A percentile compares a stretch with the other conserved stretches of the same genome.
Conservation (phyloP, 2,329 filamentous ascomycete genomes). For the Aphanoascus verrucosus region DNA sequence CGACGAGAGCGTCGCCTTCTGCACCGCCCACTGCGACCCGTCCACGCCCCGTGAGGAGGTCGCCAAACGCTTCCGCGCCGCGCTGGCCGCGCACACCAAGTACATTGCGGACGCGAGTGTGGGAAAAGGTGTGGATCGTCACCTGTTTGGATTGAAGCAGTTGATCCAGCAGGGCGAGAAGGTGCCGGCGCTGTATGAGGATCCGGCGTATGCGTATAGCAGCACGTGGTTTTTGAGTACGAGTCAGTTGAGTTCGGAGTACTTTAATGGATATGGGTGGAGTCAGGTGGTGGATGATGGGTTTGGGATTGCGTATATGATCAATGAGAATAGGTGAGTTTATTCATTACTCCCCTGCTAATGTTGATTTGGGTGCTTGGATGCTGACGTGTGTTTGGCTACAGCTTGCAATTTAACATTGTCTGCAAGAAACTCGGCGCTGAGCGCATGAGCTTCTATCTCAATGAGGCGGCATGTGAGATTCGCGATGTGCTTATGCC, state of each 20-base stretch:
- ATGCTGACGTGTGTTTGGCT: slow-evolving; percentile 10
- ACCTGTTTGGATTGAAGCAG: slow-evolving; percentile 96
- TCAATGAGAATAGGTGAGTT: slow-evolving; percentile 84
- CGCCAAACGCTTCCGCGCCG: slow-evolving; percentile 67
- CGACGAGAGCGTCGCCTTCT: slow-evolving; percentile 84
- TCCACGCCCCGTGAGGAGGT: slow-evolving; percentile 52
- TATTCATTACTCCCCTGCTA: not conserved
- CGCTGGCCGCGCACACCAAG: slow-evolving; percentile 69
- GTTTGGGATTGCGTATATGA: slow-evolving; percentile 99
- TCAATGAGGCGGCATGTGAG: slow-evolving; percentile 86
- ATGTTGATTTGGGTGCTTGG: slow-evolving; percentile 4
- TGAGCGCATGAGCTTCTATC: slow-evolving; percentile 87
- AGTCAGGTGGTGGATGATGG: slow-evolving; percentile 93
- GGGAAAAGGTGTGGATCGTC: slow-evolving; percentile 86
- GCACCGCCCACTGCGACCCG: slow-evolving; percentile 69
- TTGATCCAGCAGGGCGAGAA: slow-evolving; percentile 70
- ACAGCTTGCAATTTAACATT: slow-evolving; percentile 94
- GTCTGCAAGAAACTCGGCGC: slow-evolving; percentile 86
- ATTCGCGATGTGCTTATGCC: slow-evolving; percentile 77
- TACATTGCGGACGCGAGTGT: slow-evolving; percentile 86
- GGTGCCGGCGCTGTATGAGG: slow-evolving; percentile 70
- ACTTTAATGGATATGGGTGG: slow-evolving; percentile 99
- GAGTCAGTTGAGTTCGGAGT: slow-evolving; percentile 86
- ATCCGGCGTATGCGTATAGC: slow-evolving; percentile 76
- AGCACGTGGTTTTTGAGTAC: slow-evolving; percentile 81